Evolutionary conservation across 208 protist genomes (phyloP).

Genomic region (Phytomonas serpens): DNA sequence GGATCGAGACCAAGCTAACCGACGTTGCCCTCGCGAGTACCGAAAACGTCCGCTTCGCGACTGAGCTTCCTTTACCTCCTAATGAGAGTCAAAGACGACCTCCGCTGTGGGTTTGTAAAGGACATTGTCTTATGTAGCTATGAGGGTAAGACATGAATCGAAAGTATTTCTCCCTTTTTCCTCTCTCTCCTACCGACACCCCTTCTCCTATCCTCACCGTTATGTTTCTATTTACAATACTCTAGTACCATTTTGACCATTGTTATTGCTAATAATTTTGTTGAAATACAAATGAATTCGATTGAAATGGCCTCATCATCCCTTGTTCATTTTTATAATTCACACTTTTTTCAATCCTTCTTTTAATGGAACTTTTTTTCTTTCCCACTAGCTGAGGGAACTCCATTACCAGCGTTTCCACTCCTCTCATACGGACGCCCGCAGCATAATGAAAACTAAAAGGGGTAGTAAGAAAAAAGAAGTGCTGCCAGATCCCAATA

Average conservation of each 20-base stretch:
- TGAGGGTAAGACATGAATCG: not conserved
- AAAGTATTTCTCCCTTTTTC: not conserved
- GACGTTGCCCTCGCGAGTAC: conserved; percentile 21
- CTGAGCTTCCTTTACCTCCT: conserved; percentile 27
- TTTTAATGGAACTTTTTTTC: conserved; percentile 8
- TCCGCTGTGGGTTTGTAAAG: conserved; percentile 49
- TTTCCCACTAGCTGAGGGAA: not conserved
- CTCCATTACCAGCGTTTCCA: not conserved
- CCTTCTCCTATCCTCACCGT: not conserved
- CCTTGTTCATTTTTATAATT: not conserved
- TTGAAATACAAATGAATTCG: not conserved
- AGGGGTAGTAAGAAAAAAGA: conserved; percentile 41
- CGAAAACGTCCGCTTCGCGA: conserved; percentile 30
- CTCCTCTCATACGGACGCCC: not conserved
- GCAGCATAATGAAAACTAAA: conserved; percentile 24
- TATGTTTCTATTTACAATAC: not conserved
- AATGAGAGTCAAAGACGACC: conserved; percentile 46
- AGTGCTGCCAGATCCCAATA: conserved; percentile 46
- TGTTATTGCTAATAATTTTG: not conserved
- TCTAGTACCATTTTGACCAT: not conserved
- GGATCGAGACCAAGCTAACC: conserved; percentile 50
- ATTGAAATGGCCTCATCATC: not conserved
- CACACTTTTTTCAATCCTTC: not conserved
- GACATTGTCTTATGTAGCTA: not conserved
- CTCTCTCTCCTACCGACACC: not conserved